Conservation (phyloP, 2,329 filamentous ascomycete species). For the Aspergillus sp. region DNA sequence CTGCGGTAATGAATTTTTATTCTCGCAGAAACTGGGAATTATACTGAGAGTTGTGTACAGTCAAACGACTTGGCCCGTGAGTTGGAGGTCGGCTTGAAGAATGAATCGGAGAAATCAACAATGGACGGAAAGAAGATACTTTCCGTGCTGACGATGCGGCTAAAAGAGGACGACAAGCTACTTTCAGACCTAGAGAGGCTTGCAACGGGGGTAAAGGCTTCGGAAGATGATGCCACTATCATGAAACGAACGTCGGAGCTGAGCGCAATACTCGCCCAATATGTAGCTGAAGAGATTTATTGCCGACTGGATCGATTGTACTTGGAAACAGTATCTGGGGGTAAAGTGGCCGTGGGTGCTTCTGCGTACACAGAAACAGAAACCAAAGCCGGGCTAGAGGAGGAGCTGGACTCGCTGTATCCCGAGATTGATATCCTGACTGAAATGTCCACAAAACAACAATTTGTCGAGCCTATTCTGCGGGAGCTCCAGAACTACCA, state of each 20-base stretch:
- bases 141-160: slow-evolving; percentile 34
- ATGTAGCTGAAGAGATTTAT: slow-evolving; percentile 43
- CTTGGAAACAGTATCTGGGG: slow-evolving; percentile 34
- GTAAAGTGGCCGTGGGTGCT: neutral
- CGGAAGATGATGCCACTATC: slow-evolving; percentile 34
- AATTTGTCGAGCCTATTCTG: slow-evolving; percentile 46
- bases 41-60: slow-evolving; percentile 31
- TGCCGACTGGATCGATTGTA: slow-evolving; percentile 47
- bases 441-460: slow-evolving; percentile 49
- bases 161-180: slow-evolving; percentile 44
- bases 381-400: slow-evolving; percentile 33
- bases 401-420: slow-evolving; percentile 46
- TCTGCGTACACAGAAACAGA: slow-evolving; percentile 20
- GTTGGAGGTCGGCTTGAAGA: slow-evolving; percentile 36
- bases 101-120: slow-evolving; percentile 35
- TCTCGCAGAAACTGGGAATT: neutral
- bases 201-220: slow-evolving; percentile 33
- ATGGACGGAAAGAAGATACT: slow-evolving; percentile 41
- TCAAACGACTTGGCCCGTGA: slow-evolving; percentile 40
- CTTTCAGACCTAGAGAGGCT: slow-evolving; percentile 38
- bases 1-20: slow-evolving; percentile 34
- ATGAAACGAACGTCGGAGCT: slow-evolving; percentile 36
- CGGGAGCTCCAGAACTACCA: slow-evolving; percentile 40
- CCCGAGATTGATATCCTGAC: slow-evolving; percentile 45
- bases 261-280: slow-evolving; percentile 35